Conservation (phyloP, 768 basidiomycete genomes). For the Panaeolus cyanescens region DNA sequence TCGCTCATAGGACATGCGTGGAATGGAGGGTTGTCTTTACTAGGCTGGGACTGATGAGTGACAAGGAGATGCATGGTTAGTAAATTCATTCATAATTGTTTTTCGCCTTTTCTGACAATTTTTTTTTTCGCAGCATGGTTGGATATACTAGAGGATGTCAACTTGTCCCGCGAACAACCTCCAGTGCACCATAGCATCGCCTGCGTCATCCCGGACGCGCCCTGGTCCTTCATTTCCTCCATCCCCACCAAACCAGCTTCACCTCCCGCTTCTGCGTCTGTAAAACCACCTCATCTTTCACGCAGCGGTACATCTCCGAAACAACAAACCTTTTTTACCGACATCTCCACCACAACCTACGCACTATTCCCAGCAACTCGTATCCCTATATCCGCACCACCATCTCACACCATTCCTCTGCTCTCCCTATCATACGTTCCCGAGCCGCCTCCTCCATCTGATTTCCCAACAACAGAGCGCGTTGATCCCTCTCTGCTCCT, state of each 20-base stretch:
- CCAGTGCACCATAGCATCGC: slow-evolving; percentile 62
- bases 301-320: slow-evolving; percentile 23
- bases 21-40: slow-evolving; percentile 83
- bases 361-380: slow-evolving; percentile 43
- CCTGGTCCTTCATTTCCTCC: slow-evolving; percentile 50
- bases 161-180: slow-evolving; percentile 40
- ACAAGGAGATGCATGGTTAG: slow-evolving; percentile 68
- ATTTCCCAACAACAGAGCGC: slow-evolving; percentile 11
- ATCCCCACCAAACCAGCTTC: slow-evolving; percentile 30
- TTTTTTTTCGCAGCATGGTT: slow-evolving; percentile 60
- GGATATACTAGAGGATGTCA: slow-evolving; percentile 45
- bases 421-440: slow-evolving; percentile 35
- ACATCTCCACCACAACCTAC: slow-evolving; percentile 53
- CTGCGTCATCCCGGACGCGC: slow-evolving; percentile 57
- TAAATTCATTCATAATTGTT: slow-evolving; percentile 10
- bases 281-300: slow-evolving; percentile 21
- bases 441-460: slow-evolving; percentile 25
- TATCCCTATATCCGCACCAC: slow-evolving; percentile 42
- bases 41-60: slow-evolving; percentile 62
- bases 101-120: slow-evolving; percentile 6
- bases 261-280: slow-evolving; percentile 22
- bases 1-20: slow-evolving; percentile 65
- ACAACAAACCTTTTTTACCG: slow-evolving; percentile 30
- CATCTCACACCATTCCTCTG: slow-evolving; percentile 34
- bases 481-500: slow-evolving; percentile 5